Conservation (phyloP, 192 early-diverging fungal genomes). For the Backusella morwellensis region DNA sequence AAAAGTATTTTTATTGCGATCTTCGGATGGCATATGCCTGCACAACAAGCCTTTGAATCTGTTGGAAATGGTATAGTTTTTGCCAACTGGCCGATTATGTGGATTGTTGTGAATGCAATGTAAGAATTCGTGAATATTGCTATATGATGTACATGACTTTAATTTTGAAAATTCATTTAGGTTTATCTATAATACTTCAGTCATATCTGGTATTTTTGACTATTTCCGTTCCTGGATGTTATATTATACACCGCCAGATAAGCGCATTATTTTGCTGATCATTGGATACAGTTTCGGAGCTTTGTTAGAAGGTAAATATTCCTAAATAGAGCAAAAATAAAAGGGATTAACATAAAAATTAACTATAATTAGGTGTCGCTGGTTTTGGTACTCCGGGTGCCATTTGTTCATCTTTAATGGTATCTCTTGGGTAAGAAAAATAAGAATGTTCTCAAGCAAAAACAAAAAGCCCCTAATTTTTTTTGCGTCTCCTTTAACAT, state of each 20-base stretch:
- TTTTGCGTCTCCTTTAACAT: background rate
- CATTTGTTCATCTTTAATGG: slow-evolving; percentile 39
- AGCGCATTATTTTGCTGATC: slow-evolving; percentile 34
- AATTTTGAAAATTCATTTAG: background rate
- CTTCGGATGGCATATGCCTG: slow-evolving; percentile 42
- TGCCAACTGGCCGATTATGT: slow-evolving; percentile 44
- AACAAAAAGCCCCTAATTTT: background rate
- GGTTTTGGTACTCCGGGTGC: slow-evolving; percentile 40
- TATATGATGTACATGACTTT: background rate
- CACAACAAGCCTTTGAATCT: slow-evolving; percentile 28
- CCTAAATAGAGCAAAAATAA: background rate
- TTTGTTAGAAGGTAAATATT: slow-evolving; percentile 21
- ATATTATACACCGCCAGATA: slow-evolving; percentile 33
- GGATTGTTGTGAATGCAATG: slow-evolving; percentile 42
- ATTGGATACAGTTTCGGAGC: slow-evolving; percentile 27
- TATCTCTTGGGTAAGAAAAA: slow-evolving; percentile 31
- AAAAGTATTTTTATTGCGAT: slow-evolving; percentile 39
- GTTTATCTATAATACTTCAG: slow-evolving; percentile 35
- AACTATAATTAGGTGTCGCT: slow-evolving; percentile 26
- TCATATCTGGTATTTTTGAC: slow-evolving; percentile 36
- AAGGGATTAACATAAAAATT: background rate
- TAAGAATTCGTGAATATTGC: background rate
- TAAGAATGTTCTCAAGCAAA: background rate
- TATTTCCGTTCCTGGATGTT: slow-evolving; percentile 41
- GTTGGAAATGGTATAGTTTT: slow-evolving; percentile 33